Conservation (phyloP, 768 basidiomycete genomes). For the Coprinellus micaceus region DNA sequence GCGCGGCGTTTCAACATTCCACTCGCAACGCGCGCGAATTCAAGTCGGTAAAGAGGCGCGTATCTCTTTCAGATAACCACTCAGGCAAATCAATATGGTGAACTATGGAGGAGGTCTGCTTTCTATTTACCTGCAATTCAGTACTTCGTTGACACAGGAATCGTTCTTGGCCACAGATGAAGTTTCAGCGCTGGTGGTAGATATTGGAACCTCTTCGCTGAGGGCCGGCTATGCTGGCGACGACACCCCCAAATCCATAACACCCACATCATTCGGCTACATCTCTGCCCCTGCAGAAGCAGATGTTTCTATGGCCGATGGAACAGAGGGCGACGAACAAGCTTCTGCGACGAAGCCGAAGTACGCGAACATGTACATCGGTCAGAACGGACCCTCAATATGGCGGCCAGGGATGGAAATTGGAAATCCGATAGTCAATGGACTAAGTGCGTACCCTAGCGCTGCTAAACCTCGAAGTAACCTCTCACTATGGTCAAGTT, state of each 20-base stretch:
- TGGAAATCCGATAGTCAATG: conserved; percentile 76
- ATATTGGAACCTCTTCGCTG: conserved; percentile 86
- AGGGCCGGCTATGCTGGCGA: conserved; percentile 98
- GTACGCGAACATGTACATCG: conserved; percentile 68
- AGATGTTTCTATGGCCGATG: conserved; percentile 54
- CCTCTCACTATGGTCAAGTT: conserved; percentile 38
- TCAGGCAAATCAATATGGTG: conserved; percentile 49
- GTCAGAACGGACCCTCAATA: conserved; percentile 83
- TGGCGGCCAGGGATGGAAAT: conserved; percentile 93
- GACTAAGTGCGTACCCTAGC: conserved; percentile 59
- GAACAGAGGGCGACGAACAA: conserved; percentile 23
- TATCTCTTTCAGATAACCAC: not conserved
- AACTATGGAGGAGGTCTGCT: conserved; percentile 82
- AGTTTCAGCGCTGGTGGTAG: conserved; percentile 94
- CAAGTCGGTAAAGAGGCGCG: not conserved
- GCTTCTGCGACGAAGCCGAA: conserved; percentile 29
- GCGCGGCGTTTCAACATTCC: not conserved
- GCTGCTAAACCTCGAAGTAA: not conserved
- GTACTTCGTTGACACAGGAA: conserved; percentile 11
- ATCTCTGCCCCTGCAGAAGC: conserved; percentile 40
- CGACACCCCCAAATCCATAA: conserved; percentile 88
- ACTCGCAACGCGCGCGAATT: not conserved
- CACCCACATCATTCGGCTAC: conserved; percentile 88
- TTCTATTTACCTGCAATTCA: not conserved
- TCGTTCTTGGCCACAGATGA: conserved; percentile 58